These are phyloP conservation scores for Coemansia sp. DNA, from an alignment of 192 early-diverging fungal genomes.

Conservation along the genomic window DNA sequence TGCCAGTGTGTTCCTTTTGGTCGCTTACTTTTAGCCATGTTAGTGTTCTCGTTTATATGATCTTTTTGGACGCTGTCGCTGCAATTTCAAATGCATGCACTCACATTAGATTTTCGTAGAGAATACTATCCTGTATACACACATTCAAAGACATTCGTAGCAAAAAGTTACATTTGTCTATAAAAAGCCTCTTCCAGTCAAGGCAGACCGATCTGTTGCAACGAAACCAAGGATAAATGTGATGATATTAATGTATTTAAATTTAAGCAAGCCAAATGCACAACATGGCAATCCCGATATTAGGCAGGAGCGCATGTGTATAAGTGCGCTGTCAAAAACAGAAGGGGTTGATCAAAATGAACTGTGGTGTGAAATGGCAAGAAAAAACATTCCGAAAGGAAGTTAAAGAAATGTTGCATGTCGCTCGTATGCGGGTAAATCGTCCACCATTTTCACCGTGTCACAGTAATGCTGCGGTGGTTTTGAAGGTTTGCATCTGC, in stretches of 20 bases:
- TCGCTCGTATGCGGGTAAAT: background rate
- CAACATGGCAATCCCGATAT: background rate
- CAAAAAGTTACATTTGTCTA: no score
- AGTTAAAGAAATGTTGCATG: background rate
- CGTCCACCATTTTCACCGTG: background rate
- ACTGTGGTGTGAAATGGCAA: background rate
- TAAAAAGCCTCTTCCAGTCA: no score
- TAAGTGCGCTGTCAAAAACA: background rate
- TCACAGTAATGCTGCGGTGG: background rate
- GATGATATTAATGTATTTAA: background rate
- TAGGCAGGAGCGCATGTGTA: background rate
- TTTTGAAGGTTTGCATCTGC: background rate
- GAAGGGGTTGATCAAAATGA: background rate
- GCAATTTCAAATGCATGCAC: background rate
- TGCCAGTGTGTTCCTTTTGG: background rate
- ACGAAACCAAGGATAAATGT: background rate
- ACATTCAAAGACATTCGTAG: background rate
- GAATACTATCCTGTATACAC: background rate
- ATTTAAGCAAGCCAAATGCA: background rate
- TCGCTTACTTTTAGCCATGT: background rate
- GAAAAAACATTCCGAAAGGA: background rate
- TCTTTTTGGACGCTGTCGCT: background rate
- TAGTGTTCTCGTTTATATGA: background rate
- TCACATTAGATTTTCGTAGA: background rate
- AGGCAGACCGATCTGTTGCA: background rate